A percentile compares a stretch with the other conserved stretches of the same genome.
Conservation (phyloP, 2,329 filamentous ascomycete genomes). For the Chrysosporium queenslandicum region DNA sequence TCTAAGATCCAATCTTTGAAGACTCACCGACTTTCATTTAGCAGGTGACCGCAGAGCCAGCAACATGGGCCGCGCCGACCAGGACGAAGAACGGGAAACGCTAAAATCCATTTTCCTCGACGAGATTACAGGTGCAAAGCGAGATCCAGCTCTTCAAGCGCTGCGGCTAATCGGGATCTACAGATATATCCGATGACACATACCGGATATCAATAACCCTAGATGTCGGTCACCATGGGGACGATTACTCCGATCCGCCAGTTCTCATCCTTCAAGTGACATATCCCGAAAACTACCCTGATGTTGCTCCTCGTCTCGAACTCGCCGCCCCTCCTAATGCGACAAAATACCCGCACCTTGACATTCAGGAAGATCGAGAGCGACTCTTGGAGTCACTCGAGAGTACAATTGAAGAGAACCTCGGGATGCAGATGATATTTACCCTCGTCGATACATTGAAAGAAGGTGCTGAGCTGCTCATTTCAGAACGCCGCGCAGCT, state of each 20-base stretch:
- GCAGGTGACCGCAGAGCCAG: neutral
- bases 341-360: constrained; percentile 61
- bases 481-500: constrained; percentile 60
- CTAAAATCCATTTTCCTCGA: constrained; percentile 97
- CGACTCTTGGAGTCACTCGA: constrained; percentile 60
- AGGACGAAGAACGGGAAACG: constrained; percentile 91
- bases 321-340: constrained; percentile 63
- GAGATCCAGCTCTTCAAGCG: constrained; percentile 10
- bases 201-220: constrained; percentile 80
- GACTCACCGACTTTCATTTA: too few species aligned
- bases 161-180: constrained; percentile 13
- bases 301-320: constrained; percentile 73
- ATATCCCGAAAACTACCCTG: constrained; percentile 85
- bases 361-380: constrained; percentile 68
- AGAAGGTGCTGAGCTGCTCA: constrained; percentile 77
- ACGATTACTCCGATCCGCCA: constrained; percentile 52
- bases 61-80: constrained; percentile 60
- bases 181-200: constrained; percentile 82
- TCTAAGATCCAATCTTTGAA: too few species aligned
- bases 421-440: constrained; percentile 98
- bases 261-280: constrained; percentile 72
- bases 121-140: constrained; percentile 71
- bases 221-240: constrained; percentile 59
- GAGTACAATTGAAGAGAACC: constrained; percentile 75
- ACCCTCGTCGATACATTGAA: constrained; percentile 79